phyloP scores from a whole-genome alignment of 768 basidiomycete genomes.

The Xerocomus potaroensis region DNA sequence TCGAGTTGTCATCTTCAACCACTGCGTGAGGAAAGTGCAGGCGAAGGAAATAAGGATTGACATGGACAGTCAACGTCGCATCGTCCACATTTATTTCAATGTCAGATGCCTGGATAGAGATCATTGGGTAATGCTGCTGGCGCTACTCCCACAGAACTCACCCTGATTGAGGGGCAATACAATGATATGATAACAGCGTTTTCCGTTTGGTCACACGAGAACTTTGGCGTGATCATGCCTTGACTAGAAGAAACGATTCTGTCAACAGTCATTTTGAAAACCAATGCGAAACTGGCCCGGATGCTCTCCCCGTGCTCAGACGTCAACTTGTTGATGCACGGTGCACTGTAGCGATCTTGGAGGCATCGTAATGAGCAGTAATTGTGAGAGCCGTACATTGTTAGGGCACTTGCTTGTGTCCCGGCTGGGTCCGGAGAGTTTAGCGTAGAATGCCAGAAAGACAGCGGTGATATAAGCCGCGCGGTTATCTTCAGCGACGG shows the following conservation, averaged over 20 bases:
- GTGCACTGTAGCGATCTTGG: background rate
- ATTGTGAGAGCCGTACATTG: background rate
- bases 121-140: too few relatives aligned
- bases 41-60: slow-evolving; percentile 83
- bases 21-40: slow-evolving; percentile 68
- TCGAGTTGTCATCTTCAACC: slow-evolving; percentile 60
- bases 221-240: slow-evolving; percentile 72
- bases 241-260: background rate
- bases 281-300: background rate
- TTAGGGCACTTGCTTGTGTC: background rate
- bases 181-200: slow-evolving; percentile 52
- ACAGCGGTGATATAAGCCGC: background rate
- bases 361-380: background rate
- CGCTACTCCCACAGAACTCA: too few relatives aligned
- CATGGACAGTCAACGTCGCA: slow-evolving; percentile 64
- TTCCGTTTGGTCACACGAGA: slow-evolving; percentile 63
- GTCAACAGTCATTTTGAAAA: background rate
- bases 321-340: background rate
- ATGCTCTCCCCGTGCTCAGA: background rate
- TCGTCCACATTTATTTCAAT: slow-evolving; percentile 75
- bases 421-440: too few relatives aligned
- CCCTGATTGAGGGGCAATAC: slow-evolving; percentile 71
- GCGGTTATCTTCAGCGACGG: too few relatives aligned
- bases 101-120: slow-evolving; percentile 61
- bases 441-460: slow-evolving; percentile 1